Percentiles rank a stretch among this genome's conserved stretches.
Conservation (phyloP, 2,329 filamentous ascomycete species). For the Ilyonectria sp. region DNA sequence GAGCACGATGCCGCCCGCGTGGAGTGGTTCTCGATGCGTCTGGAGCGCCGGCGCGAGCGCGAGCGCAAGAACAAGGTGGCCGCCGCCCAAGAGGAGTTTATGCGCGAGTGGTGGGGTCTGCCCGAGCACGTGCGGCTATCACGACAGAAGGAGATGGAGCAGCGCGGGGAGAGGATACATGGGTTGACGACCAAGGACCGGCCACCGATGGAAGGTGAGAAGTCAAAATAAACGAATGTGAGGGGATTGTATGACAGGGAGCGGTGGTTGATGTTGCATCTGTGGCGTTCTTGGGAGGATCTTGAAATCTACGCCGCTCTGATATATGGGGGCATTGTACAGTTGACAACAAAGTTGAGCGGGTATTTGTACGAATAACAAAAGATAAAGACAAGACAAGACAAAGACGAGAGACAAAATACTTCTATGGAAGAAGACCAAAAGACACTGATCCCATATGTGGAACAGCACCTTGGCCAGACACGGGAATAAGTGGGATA, state of each 20-base stretch:
- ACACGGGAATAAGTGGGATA: no score
- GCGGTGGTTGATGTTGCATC: slow-evolving; percentile 37
- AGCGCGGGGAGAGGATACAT: slow-evolving; percentile 68
- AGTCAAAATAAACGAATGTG: slow-evolving; percentile 17
- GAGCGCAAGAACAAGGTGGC: slow-evolving; percentile 75
- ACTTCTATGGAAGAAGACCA: background rate
- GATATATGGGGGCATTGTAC: slow-evolving; percentile 35
- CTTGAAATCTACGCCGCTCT: slow-evolving; percentile 45
- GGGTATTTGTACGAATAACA: slow-evolving; percentile 31
- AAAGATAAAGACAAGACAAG: slow-evolving; percentile 5
- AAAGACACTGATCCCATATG: background rate
- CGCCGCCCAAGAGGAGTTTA: slow-evolving; percentile 75
- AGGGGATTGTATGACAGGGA: background rate
- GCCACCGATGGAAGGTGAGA: slow-evolving; percentile 27
- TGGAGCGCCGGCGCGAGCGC: slow-evolving; percentile 78
- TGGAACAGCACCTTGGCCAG: no score
- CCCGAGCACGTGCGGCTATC: slow-evolving; percentile 69
- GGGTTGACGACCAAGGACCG: slow-evolving; percentile 61
- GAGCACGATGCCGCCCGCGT: slow-evolving; percentile 91
- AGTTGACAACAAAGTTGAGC: slow-evolving; percentile 24
- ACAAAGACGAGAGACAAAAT: background rate
- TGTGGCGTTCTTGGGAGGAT: slow-evolving; percentile 41
- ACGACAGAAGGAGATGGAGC: slow-evolving; percentile 63
- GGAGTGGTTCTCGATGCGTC: slow-evolving; percentile 89
- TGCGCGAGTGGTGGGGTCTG: slow-evolving; percentile 78